phyloP scores from a whole-genome alignment of 1,284 basidiomycete species.

The Malassezia nana region DNA sequence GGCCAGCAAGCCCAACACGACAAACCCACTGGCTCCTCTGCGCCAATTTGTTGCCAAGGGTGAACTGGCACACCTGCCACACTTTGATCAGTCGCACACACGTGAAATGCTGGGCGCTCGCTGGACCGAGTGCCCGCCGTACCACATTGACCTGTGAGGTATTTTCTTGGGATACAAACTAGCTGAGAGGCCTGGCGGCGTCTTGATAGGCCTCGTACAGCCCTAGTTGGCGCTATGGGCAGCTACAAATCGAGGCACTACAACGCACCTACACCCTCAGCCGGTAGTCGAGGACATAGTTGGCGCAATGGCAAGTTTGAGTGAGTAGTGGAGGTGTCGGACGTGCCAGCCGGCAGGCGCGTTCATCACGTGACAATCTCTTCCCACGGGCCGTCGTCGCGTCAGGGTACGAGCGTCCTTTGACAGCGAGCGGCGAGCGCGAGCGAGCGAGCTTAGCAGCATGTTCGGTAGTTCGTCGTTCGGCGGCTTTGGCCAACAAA shows the following conservation, averaged over 20 bases:
- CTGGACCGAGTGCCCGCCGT: constrained; percentile 11
- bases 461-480: constrained; percentile 37
- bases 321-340: no score
- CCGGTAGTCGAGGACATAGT: no score
- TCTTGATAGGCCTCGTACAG: neutral
- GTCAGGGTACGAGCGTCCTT: neutral
- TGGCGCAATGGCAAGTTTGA: neutral
- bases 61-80: constrained; percentile 15
- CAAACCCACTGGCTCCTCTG: constrained; percentile 15
- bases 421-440: neutral
- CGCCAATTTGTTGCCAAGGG: constrained; percentile 14
- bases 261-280: no score
- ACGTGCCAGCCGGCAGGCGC: no score
- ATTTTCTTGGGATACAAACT: neutral
- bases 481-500: constrained; percentile 39
- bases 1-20: constrained; percentile 12
- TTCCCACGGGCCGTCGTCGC: constrained; percentile 8
- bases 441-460: neutral
- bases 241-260: no score
- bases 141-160: constrained; percentile 10
- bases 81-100: constrained; percentile 13
- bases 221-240: neutral
- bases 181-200: neutral
- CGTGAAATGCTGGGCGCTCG: constrained; percentile 10
- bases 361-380: neutral